These are phyloP conservation scores for Botrytis elliptica DNA, from an alignment of 2,329 filamentous ascomycete species.

Conservation along the genomic window DNA sequence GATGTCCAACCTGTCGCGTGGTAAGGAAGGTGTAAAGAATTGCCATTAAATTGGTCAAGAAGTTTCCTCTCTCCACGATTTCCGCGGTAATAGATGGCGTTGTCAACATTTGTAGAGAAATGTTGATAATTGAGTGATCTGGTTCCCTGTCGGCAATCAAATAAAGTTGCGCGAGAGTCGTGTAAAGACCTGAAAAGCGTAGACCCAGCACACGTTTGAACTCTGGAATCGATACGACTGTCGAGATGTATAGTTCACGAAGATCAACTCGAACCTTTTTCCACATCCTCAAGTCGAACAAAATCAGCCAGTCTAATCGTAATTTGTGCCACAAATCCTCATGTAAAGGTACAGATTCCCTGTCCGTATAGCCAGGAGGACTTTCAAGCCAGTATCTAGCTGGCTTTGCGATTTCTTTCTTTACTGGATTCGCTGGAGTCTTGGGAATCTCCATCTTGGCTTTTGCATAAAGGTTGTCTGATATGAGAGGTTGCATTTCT, in stretches of 20 bases:
- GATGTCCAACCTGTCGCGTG: conserved; percentile 91
- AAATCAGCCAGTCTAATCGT: conserved; percentile 86
- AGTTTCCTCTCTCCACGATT: conserved; percentile 92
- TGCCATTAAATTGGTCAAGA: conserved; percentile 89
- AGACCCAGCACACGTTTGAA: conserved; percentile 94
- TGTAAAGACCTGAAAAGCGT: conserved; percentile 93
- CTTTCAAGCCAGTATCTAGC: conserved; percentile 85
- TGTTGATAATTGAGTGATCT: conserved; percentile 97
- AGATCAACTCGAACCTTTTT: conserved; percentile 91
- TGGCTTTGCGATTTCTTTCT: conserved; percentile 55
- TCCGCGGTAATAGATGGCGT: conserved; percentile 96
- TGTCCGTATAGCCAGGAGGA: conserved; percentile 65
- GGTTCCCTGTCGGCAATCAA: conserved; percentile 94
- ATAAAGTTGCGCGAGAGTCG: conserved; percentile 88
- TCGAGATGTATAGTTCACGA: conserved; percentile 91
- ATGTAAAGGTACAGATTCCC: conserved; percentile 63
- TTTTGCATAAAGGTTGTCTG: conserved; percentile 60
- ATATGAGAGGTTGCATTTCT: conserved; percentile 58
- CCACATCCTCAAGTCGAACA: conserved; percentile 95
- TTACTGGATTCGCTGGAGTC: conserved; percentile 64
- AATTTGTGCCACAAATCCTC: conserved; percentile 90
- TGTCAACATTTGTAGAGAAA: conserved; percentile 94
- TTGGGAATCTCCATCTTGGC: conserved; percentile 73
- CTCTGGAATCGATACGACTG: conserved; percentile 89
- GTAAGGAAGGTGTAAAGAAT: conserved; percentile 98